Evolutionary conservation across 176 grass and related monocot species (phyloP).

Genomic region (Aegilops bicornis): DNA sequence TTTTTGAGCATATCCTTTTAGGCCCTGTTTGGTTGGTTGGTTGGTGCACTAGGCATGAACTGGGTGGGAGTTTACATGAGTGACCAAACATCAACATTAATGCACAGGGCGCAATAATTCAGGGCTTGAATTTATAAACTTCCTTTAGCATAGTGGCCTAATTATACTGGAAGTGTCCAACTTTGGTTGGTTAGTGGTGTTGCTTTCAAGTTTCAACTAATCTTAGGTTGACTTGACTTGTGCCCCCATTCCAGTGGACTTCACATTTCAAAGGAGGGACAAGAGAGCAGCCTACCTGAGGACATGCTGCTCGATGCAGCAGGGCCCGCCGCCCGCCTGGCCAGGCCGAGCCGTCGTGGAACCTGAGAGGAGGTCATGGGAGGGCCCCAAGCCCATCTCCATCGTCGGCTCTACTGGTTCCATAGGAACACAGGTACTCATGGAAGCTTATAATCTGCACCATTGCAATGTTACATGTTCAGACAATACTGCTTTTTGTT

Average conservation of each 20-base stretch:
- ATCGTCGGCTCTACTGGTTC: slow-evolving; percentile 96
- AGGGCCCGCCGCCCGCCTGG: slow-evolving; percentile 80
- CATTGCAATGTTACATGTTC: neutral
- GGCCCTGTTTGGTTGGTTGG: too few species aligned
- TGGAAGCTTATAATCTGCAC: neutral
- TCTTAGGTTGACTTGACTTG: slow-evolving; percentile 12
- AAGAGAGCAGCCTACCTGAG: slow-evolving; percentile 36
- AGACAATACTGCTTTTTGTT: neutral
- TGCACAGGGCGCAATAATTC: neutral
- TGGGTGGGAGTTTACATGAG: neutral
- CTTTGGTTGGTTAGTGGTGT: neutral
- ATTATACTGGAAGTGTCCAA: neutral
- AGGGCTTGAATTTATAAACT: neutral
- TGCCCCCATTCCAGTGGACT: slow-evolving; percentile 48
- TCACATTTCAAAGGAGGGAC: slow-evolving; percentile 59
- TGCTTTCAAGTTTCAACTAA: neutral
- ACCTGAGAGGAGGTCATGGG: slow-evolving; percentile 57
- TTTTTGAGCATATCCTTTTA: too few species aligned
- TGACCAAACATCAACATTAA: neutral
- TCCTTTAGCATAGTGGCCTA: neutral
- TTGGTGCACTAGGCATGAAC: neutral
- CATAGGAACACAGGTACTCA: slow-evolving; percentile 81
- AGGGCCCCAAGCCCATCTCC: slow-evolving; percentile 86
- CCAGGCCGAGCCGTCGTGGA: slow-evolving; percentile 76
- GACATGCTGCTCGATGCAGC: slow-evolving; percentile 66